Base-by-base conservation (phyloP, 352 stramenopile genomes). In the Phytophthora uliginosa region DNA sequence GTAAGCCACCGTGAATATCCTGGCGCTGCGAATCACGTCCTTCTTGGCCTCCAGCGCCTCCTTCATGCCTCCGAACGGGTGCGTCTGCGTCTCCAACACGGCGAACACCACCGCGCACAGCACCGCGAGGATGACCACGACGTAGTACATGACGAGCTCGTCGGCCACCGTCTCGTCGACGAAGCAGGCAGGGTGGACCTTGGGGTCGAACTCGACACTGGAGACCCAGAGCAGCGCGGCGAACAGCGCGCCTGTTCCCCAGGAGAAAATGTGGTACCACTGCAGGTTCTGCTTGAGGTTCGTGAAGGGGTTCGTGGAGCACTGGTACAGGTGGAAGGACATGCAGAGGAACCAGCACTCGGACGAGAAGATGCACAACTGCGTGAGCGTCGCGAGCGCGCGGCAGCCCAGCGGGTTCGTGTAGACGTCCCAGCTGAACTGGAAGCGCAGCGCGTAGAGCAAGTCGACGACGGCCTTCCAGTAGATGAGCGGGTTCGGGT, bases 261-360 rank as follows among this genome's bases (percentile, higher is more conserved):
- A 96, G 0, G 88, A 91, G 54, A 95, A 93, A 22, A 70, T 69
- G 75, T 96, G 88, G 57, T 95, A 97, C 59, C 76, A 82, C 18
- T 80, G 77, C 64, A 92, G 73, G 66, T 91, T 96, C 22, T 83
- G 73, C 66, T 85, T 79, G 55, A 93, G 81, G 63, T 96, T 95
- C 48, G 86, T 93, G 74, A 97, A 97, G 48, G 91, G 91, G 67
- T 97, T 97, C 17, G 89, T 97, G 20, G 85, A 84, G 71, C 87
- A 94, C 53, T 93, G 84, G 67, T 95, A 94, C 42, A 97, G 62
- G 51, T 96, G 93, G 22, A 95, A 85, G 12, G 91, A 86, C 83
- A 97, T 94, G 65, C 81, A 88, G 50, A 97, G 79, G 67, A 97
- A 96, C 87, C 89, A 97, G 73, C 89, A 95, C 75, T 95, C 88